phyloP scores from a whole-genome alignment of 176 grass and related monocot species.

The sorghum (Sorghum bicolor) region Sorghum_bicolor_NCBIv3 NC_012872.2:2915501-2916000 shows the following conservation, averaged over 20 bases:
- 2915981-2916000: background rate
- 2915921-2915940: constrained; percentile 51
- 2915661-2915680: background rate
- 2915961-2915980: background rate
- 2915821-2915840: constrained; percentile 36
- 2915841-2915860: constrained; percentile 29
- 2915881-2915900: constrained; percentile 35
- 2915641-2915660: background rate
- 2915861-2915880: constrained; percentile 51
- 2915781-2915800: constrained; percentile 20
- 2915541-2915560: background rate
- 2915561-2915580: constrained; percentile 13
- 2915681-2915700: background rate
- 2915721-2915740: background rate
- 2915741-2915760: background rate
- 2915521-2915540: constrained; percentile 25
- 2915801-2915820: constrained; percentile 44
- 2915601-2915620: background rate
- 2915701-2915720: background rate
- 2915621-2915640: background rate
- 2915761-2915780: background rate
- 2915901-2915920: constrained; percentile 43
- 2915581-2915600: background rate
- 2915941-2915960: background rate
- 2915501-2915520: constrained; percentile 10